Evolutionary conservation across 208 protist species (phyloP), one percentile per base, ranked within the genome.

Genomic region (Wallacemonas sp.): DNA sequence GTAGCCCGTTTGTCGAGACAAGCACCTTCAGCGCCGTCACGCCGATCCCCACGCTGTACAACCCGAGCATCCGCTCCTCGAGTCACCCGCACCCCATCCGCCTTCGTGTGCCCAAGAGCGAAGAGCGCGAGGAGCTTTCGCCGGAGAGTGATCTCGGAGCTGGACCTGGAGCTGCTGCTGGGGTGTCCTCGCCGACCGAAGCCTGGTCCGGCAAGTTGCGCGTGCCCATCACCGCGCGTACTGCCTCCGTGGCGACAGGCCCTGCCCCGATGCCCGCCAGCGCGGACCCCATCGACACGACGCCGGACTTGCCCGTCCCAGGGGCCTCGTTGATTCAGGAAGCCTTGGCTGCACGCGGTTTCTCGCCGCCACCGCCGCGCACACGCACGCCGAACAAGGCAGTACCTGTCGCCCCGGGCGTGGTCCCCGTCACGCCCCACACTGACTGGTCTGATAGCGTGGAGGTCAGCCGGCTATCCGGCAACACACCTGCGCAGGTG

Each of bases 11-110:
- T 7, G n/a, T 16, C 10, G 36, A 41, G 36, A 41, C 7, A 33
- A 23, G 20, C 10, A 0, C 44, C 39, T n/a, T 3, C 61, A 28
- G 22, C 5, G 39, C 42, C 7, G 61, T 28, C 3, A 45, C 25
- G 5, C 29, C 29, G 11, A 31, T 44, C 14, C 18, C 45, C 48
- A 23, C 31, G 44, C 59, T 84, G 12, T 84, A 84, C 38, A 65
- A 75, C 44, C 66, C 74, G 3, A 55, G 69, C 31, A 54, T 79
- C n/a, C 69, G 70, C 32, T 65, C 61, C 18, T 22, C 52, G 16
- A 39, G 29, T 20, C 62, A 75, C 38, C 70, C 70, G 22, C 63
- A 66, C 18, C 70, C 70, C 16, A 61, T 75, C 12, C 67, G 61
- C 23, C 62, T 75, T 33, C 52, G 57, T 29, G 70, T 75, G 45